Evolutionary conservation across 176 grass and related monocot genomes (phyloP).

Genomic region (Microstegium vimineum): DNA sequence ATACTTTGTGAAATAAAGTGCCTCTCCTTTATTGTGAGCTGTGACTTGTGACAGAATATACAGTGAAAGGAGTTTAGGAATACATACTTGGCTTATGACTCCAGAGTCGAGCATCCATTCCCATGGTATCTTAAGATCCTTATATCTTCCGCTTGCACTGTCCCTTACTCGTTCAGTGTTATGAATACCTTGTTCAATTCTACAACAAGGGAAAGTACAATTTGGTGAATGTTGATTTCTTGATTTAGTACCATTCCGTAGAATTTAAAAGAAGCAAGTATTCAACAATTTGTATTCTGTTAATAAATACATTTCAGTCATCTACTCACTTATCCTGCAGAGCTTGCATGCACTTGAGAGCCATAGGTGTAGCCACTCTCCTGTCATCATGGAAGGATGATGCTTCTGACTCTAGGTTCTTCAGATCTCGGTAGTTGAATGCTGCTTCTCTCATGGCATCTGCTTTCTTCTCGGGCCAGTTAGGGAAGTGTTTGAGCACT

Average conservation of each 20-base stretch:
- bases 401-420: constrained; percentile 79
- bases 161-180: constrained; percentile 83
- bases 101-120: constrained; percentile 96
- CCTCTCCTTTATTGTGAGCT: background rate
- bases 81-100: constrained; percentile 73
- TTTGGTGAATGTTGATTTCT: background rate
- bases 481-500: constrained; percentile 93
- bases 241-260: background rate
- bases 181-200: constrained; percentile 86
- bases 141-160: constrained; percentile 68
- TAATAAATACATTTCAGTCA: constrained; percentile 21
- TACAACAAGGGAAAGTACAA: constrained; percentile 21
- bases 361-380: constrained; percentile 53
- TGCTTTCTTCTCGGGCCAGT: constrained; percentile 96
- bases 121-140: constrained; percentile 89
- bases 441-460: constrained; percentile 99
- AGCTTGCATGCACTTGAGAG: constrained; percentile 75
- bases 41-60: background rate
- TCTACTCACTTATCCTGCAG: constrained; percentile 93
- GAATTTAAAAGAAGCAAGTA: background rate
- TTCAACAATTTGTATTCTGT: background rate
- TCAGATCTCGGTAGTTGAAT: constrained; percentile 78
- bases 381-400: constrained; percentile 71
- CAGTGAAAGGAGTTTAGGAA: constrained; percentile 5
- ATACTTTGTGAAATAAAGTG: background rate